A percentile compares a stretch with the other conserved stretches of the same genome.
These are phyloP conservation scores for Melocanna baccifera DNA, from an alignment of 176 grass and related monocot genomes.

Conservation along the genomic window DNA sequence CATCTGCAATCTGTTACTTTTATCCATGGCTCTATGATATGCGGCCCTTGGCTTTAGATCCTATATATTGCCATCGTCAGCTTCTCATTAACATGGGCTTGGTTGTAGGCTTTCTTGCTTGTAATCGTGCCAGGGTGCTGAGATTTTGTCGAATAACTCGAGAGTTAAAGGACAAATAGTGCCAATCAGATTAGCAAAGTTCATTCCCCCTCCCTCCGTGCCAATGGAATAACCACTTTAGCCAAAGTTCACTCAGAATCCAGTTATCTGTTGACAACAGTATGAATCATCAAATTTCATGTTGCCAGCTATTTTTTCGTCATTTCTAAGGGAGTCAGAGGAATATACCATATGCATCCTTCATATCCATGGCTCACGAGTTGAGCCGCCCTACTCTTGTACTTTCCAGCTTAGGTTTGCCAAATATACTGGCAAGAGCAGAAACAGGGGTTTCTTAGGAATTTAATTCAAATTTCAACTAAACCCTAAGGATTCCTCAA, in stretches of 20 bases:
- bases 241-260: not conserved
- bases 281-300: not conserved
- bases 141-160: not conserved
- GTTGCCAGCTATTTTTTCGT: not conserved
- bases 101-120: not conserved
- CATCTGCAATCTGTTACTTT: not conserved
- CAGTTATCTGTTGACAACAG: not conserved
- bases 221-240: not conserved
- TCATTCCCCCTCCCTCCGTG: not conserved
- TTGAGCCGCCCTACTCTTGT: not conserved
- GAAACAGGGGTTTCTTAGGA: not conserved
- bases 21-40: not conserved
- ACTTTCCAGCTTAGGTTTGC: not conserved
- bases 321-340: not conserved
- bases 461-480: too few species aligned
- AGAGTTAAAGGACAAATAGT: not conserved
- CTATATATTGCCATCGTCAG: not conserved
- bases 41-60: not conserved
- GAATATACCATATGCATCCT: not conserved
- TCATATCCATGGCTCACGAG: not conserved
- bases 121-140: not conserved
- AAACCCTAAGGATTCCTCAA: not conserved
- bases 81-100: not conserved
- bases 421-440: not conserved
- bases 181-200: not conserved